Percentiles rank a stretch among this genome's conserved stretches.
These are phyloP conservation scores for Trifolium pratense DNA, from an alignment of 306 rosid genomes.

Conservation along the genomic window DNA sequence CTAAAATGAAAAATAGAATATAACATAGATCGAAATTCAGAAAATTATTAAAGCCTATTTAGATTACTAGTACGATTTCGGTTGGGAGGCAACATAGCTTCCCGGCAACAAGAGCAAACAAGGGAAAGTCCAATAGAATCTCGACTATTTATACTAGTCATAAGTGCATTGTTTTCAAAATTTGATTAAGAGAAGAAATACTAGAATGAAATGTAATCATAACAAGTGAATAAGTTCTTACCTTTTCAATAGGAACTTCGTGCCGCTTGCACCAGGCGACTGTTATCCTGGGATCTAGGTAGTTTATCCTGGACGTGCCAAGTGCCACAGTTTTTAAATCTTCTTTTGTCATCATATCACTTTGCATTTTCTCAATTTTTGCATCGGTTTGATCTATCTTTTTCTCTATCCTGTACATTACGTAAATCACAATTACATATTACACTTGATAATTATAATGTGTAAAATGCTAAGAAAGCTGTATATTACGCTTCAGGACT, in stretches of 20 bases:
- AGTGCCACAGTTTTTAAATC: conserved; percentile 94
- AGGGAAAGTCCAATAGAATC: neutral
- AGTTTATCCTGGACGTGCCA: conserved; percentile 95
- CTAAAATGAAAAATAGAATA: neutral
- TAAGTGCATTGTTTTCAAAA: neutral
- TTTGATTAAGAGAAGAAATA: conserved; percentile 8
- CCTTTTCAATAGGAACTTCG: conserved; percentile 98
- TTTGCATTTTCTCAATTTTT: conserved; percentile 78
- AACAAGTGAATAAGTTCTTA: conserved; percentile 37
- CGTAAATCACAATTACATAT: conserved; percentile 29
- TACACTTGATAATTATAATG: conserved; percentile 24
- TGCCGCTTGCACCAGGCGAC: conserved; percentile 99
- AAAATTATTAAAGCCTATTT: neutral
- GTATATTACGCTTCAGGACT: conserved; percentile 79
- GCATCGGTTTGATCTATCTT: conserved; percentile 75
- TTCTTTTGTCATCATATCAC: conserved; percentile 86
- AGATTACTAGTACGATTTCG: neutral
- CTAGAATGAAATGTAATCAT: neutral
- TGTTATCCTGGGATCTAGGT: conserved; percentile 94
- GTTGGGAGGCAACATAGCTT: conserved; percentile 22
- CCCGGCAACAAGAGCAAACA: conserved; percentile 16
- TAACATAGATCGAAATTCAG: neutral
- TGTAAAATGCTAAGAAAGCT: conserved; percentile 26
- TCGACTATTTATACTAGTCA: neutral
- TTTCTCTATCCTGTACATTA: conserved; percentile 67